Evolutionary conservation across 192 early-diverging fungal genomes (phyloP).

Genomic region (Backusella westeae): DNA sequence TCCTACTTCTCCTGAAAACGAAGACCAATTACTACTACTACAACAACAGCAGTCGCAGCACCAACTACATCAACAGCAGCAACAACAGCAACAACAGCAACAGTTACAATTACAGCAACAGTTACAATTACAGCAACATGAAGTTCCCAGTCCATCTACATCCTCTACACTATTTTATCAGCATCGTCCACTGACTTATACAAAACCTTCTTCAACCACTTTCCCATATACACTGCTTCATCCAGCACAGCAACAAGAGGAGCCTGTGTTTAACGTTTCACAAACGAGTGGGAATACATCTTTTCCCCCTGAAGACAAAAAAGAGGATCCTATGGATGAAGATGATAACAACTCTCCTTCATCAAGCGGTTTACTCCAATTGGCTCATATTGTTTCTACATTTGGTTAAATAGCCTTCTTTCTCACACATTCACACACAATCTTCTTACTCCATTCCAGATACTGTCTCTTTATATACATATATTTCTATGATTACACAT

Average conservation of each 20-base stretch:
- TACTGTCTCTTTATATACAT: not conserved
- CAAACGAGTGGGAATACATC: not conserved
- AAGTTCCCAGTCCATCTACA: not conserved
- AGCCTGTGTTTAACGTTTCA: not conserved
- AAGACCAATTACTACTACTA: not conserved
- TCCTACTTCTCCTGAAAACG: constrained; percentile 8
- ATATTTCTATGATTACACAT: constrained; percentile 3
- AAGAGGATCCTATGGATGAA: constrained; percentile 16
- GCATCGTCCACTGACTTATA: constrained; percentile 20
- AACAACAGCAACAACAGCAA: not conserved
- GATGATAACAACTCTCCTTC: constrained; percentile 12
- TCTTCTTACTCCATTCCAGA: not conserved
- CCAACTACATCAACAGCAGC: not conserved
- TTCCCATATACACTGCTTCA: constrained; percentile 18
- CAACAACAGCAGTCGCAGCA: not conserved
- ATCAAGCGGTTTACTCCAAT: constrained; percentile 13
- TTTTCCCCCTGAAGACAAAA: not conserved
- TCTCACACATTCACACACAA: not conserved
- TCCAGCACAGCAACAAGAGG: not conserved
- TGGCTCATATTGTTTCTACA: constrained; percentile 33
- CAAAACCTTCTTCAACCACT: not conserved
- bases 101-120: constrained; percentile 10
- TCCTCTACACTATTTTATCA: constrained; percentile 24
- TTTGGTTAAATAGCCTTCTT: constrained; percentile 26
- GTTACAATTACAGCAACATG: not conserved